phyloP scores from a whole-genome alignment of 2,329 filamentous ascomycete genomes.

The Fusarium irregulare region DNA sequence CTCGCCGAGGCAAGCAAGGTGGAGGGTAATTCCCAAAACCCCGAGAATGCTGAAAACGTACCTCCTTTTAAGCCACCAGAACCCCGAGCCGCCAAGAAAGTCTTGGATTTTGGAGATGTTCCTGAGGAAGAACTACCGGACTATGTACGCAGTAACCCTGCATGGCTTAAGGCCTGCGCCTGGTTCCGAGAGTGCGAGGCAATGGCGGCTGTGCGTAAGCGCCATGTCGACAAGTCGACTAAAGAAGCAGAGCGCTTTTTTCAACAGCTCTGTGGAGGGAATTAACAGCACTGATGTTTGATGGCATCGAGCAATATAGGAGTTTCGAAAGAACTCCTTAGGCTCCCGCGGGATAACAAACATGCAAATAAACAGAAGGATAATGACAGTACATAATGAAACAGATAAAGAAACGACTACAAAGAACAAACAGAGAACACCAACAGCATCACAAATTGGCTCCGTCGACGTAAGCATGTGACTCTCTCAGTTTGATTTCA shows the following conservation, averaged over 20 bases:
- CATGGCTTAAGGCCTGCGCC: conserved; percentile 57
- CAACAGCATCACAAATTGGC: not conserved
- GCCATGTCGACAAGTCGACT: conserved; percentile 28
- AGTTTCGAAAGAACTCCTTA: conserved; percentile 2
- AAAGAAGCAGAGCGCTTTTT: conserved; percentile 43
- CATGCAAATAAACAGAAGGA: not conserved
- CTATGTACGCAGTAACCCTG: conserved; percentile 57
- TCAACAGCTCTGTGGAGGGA: conserved; percentile 12
- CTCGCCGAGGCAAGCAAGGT: conserved; percentile 37
- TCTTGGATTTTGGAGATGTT: conserved; percentile 54
- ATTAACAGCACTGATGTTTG: not conserved
- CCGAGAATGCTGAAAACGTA: conserved; percentile 9
- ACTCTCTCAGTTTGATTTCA: not conserved
- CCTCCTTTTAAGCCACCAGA: conserved; percentile 44
- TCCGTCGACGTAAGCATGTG: not conserved
- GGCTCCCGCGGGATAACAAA: not conserved
- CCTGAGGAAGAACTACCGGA: conserved; percentile 57
- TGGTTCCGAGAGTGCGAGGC: conserved; percentile 52
- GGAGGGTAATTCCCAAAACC: conserved; percentile 25
- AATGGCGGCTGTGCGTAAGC: conserved; percentile 15
- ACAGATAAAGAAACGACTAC: not conserved
- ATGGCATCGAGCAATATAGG: not conserved
- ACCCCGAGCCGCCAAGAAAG: conserved; percentile 46
- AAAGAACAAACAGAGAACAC: not conserved
- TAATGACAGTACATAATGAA: not conserved